A percentile compares a stretch with the other conserved stretches of the same genome.
phyloP scores from a whole-genome alignment of 2,329 filamentous ascomycete genomes.

The Fusarium armeniacum region DNA sequence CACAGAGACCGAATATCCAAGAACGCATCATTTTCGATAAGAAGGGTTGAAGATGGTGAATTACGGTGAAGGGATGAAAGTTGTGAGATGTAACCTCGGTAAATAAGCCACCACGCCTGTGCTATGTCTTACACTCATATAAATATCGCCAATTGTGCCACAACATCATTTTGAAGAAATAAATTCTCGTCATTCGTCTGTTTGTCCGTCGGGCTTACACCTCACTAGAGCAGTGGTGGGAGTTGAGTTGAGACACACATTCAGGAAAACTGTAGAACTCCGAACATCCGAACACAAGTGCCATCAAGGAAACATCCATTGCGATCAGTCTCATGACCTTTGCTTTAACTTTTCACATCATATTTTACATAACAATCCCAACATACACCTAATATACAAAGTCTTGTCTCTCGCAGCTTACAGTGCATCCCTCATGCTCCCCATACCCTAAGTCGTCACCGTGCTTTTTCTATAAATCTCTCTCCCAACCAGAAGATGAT shows the following conservation, averaged over 20 bases:
- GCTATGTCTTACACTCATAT: conserved; percentile 23
- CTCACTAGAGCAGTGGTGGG: not conserved
- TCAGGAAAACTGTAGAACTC: not conserved
- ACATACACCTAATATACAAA: conserved; percentile 45
- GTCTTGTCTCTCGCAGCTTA: conserved; percentile 32
- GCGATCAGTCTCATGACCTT: not conserved
- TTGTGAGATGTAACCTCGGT: conserved; percentile 9
- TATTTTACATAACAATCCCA: conserved; percentile 37
- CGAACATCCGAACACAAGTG: not conserved
- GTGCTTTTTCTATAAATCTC: conserved; percentile 42
- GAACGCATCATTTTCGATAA: conserved; percentile 10
- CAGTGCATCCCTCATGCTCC: conserved; percentile 23
- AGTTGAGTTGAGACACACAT: not conserved
- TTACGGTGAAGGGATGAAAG: conserved; percentile 12
- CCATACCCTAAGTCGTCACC: conserved; percentile 24
- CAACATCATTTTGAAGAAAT: not conserved
- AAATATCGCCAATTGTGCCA: conserved; percentile 10
- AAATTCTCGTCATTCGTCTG: not conserved
- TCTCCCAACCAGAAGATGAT: conserved; percentile 39
- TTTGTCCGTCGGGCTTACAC: not conserved
- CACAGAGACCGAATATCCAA: not conserved
- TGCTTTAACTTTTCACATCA: conserved; percentile 28
- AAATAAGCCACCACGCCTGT: conserved; percentile 14
- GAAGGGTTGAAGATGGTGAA: not conserved
- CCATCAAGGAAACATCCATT: not conserved